Evolutionary conservation across 225 moss, liverwort and hornwort genomes (phyloP).

Genomic region (Straminergon stramineum): DNA sequence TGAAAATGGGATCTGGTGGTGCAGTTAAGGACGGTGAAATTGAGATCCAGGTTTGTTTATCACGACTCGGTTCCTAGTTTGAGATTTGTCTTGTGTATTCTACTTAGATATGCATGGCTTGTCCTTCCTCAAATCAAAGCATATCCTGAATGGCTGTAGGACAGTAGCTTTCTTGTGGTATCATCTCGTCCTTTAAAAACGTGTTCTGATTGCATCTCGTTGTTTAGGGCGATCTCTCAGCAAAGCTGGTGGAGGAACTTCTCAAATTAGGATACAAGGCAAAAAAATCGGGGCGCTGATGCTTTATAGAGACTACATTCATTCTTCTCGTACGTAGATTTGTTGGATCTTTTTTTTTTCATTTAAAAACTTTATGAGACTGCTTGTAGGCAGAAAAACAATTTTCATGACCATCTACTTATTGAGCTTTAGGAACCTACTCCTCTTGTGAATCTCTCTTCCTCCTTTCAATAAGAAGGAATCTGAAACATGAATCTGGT

Average conservation of each 20-base stretch:
- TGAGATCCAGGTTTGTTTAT: slow-evolving; percentile 51
- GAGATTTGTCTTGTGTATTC: background rate
- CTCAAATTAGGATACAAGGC: slow-evolving; percentile 54
- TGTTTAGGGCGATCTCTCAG: slow-evolving; percentile 53
- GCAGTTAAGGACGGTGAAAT: slow-evolving; percentile 57
- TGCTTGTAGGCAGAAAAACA: background rate
- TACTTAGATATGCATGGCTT: background rate
- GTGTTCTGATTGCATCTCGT: background rate
- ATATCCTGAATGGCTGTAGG: background rate
- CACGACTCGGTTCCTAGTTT: background rate
- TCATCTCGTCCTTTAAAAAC: background rate
- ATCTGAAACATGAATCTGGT: background rate
- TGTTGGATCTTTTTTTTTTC: background rate
- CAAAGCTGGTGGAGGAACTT: slow-evolving; percentile 59
- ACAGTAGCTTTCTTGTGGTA: background rate
- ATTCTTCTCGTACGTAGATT: background rate
- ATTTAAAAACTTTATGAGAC: background rate
- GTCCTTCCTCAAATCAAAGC: background rate
- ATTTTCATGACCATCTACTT: background rate
- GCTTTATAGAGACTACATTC: background rate
- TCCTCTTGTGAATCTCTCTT: background rate
- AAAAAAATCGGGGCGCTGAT: slow-evolving; percentile 51
- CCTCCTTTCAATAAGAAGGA: background rate
- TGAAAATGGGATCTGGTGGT: slow-evolving; percentile 61
- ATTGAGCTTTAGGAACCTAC: background rate